Percentiles rank a stretch among this genome's conserved stretches.
Conservation (phyloP, 1,284 basidiomycete species). For the Pseudozyma tsukubaensis region DNA sequence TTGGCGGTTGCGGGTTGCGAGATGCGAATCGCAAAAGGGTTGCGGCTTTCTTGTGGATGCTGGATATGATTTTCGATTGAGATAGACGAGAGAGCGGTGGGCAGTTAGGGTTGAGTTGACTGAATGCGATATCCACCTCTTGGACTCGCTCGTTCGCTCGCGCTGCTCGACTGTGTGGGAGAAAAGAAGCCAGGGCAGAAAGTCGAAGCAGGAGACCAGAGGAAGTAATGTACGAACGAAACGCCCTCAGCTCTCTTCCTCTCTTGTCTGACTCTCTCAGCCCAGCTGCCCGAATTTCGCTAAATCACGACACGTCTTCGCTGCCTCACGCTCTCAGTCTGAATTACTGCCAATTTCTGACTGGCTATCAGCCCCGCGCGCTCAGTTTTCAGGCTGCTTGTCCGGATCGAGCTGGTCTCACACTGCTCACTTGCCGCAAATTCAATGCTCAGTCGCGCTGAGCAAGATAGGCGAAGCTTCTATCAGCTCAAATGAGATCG, state of each 20-base stretch:
- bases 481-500: background rate
- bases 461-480: background rate
- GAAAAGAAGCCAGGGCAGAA: background rate
- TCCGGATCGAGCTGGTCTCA: slow-evolving; percentile 2
- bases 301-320: slow-evolving; percentile 35
- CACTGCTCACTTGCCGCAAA: slow-evolving; percentile 16
- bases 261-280: slow-evolving; percentile 4
- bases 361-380: slow-evolving; percentile 2
- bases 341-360: background rate
- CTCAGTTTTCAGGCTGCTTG: slow-evolving; percentile 1
- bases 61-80: slow-evolving; percentile 26
- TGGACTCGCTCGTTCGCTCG: background rate
- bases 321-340: background rate
- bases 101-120: background rate
- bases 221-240: background rate
- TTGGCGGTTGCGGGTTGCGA: background rate
- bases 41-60: slow-evolving; percentile 5
- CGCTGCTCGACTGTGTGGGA: background rate
- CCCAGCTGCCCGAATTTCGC: slow-evolving; percentile 10
- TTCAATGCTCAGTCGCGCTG: background rate
- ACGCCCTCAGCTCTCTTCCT: background rate
- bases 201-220: slow-evolving; percentile 2
- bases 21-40: slow-evolving; percentile 2
- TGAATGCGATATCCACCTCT: slow-evolving; percentile 10
- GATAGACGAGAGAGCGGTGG: slow-evolving; percentile 1